Evolutionary conservation across 1,284 basidiomycete genomes (phyloP), one percentile per base, ranked within the genome.

Genomic region (Ustilago nuda): DNA sequence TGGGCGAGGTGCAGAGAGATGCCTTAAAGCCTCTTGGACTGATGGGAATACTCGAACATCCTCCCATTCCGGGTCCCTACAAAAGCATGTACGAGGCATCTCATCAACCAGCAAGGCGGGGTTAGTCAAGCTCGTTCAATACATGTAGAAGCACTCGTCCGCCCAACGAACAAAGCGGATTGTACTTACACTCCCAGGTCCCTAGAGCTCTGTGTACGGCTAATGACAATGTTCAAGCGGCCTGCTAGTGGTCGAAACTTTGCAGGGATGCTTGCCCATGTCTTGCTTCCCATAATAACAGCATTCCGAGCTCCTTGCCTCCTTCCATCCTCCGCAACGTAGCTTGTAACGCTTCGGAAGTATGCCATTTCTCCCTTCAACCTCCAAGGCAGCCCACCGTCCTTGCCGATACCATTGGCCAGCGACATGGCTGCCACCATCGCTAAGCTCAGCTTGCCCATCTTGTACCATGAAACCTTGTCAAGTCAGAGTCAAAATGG

Each of bases 191-290:
- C 91, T 79, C 85, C 94, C 92, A 94, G 83, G 57, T 91, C 87
- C 78, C 91, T 92, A 33, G 88, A 86, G 8, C 84, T 72, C n/a
- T 60, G 56, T 78, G 92, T 91, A 35, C 90, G 88, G 77, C 91
- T 94, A 39, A 98, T 88, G 39, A 99, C 91, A 15, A 96, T 86
- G 84, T 99, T 99, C 69, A 90, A 76, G 45, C 97, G 89, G 36
- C 89, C 90, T 50, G 89, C 88, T 32, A 99, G 88, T 3, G 97
- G 97, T 71, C 93, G 90, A 87, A 93, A 94, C 85, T 91, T 93
- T 8, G 84, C 79, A n/a, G 97, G 96, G 68, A 99, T 99, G 85
- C 93, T 94, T 86, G 97, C 94, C 97, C 97, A 99, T 19, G 95
- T 98, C 82, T 94, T 95, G 55, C 95, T 89, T 7, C 97, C 97